Base-by-base conservation (phyloP, 2,329 filamentous ascomycete genomes). In the Ceratocystis ficicola region DNA sequence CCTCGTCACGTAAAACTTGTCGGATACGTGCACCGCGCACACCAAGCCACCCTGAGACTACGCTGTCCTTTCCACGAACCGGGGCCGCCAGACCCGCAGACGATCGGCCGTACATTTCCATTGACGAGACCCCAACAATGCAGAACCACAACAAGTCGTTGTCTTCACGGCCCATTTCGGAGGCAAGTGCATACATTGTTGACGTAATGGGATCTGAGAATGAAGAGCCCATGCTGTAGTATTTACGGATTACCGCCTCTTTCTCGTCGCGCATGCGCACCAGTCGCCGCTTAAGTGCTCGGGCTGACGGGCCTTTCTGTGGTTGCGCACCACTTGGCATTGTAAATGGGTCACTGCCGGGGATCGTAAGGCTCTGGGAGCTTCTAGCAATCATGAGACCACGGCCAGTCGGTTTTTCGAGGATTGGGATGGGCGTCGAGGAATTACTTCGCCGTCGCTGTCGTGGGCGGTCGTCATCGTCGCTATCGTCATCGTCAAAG, bases 131-230 rank as follows among this genome's bases (percentile, higher is more conserved):
- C 5, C 94, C 94, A 30, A 99, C 90, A 72, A 97, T 96, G 5
- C 91, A 86, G 67, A 96, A 82, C 94, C 94, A 99, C 15, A 99
- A 80, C 25, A 97, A 80, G 71, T 99, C 92, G 71, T 97, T 99
- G 74, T 97, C 93, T 79, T 97, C 94, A 64, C 92, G 88, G 69
- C 94, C 94, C 5, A 99, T 83, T 73, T 97, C 94, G 1, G 92
- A 96, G 1, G 93, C 94, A 15, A 99, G 80, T 0, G 91, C 95
- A 75, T 97, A 99, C 72, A 96, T 84, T 77, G 97, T 87, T 0
- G 92, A 95, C 0, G 92, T 94, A 65, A 97, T 89, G 0, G 94
- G 94, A 73, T 99, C 94, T 0, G 93, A 93, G 73, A 95, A 96
- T 1, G 91, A 95, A 2, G 89, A 87, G 50, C 94, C 94, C 36